Percentiles rank a stretch among this genome's conserved stretches.
Conservation (phyloP, 148 eudicot species). For the Vaccinium vitisidaea region DNA sequence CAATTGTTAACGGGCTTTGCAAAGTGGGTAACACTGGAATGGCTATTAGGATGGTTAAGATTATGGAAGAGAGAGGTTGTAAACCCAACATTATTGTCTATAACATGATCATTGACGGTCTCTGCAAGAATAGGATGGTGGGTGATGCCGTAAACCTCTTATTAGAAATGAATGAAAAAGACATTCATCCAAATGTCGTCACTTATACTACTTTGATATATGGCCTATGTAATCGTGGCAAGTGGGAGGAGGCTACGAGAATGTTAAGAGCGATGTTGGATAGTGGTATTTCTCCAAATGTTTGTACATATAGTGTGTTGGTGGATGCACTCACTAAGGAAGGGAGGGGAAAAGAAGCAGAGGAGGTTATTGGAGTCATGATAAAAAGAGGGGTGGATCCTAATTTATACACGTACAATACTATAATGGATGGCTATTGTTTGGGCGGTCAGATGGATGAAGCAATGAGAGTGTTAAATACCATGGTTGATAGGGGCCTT, state of each 20-base stretch:
- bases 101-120: constrained; percentile 12
- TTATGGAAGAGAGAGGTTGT: constrained; percentile 6
- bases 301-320: constrained; percentile 3
- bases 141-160: background rate
- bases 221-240: background rate
- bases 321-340: constrained; percentile 13
- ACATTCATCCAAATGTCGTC: background rate
- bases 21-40: background rate
- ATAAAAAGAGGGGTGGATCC: constrained; percentile 6
- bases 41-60: constrained; percentile 11
- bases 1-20: constrained; percentile 10
- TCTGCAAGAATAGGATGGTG: constrained; percentile 12
- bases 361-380: constrained; percentile 14
- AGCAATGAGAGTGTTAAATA: background rate
- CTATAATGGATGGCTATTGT: constrained; percentile 17
- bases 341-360: constrained; percentile 17
- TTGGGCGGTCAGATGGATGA: constrained; percentile 11
- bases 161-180: constrained; percentile 15
- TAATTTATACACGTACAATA: background rate
- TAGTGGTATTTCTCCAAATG: background rate
- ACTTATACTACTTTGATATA: background rate
- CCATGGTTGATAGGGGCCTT: background rate
- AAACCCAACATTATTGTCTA: background rate
- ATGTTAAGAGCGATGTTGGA: constrained; percentile 14
- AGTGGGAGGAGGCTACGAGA: constrained; percentile 1